These are phyloP conservation scores for Austropuccinia psidii DNA, from an alignment of 1,284 basidiomycete genomes.

Conservation along the genomic window DNA sequence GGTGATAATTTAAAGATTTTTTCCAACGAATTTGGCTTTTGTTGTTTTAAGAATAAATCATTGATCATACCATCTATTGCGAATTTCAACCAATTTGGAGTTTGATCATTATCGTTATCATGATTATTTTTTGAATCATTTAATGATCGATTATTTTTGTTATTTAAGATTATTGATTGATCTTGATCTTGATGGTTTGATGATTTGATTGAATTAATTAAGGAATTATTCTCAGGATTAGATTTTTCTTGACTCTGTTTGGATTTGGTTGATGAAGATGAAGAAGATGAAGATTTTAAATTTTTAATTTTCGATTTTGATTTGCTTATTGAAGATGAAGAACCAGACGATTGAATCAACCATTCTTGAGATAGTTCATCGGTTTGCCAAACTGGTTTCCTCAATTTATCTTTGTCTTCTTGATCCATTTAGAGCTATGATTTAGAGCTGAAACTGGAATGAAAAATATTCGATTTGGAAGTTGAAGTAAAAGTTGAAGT, in stretches of 20 bases:
- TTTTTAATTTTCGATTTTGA: not conserved
- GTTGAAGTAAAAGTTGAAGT: too few relatives aligned
- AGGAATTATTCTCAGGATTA: not conserved
- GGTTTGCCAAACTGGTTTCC: conserved; percentile 30
- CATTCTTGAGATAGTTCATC: conserved; percentile 37
- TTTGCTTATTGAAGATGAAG: not conserved
- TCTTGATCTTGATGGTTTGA: not conserved
- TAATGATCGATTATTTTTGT: not conserved
- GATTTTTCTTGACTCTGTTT: not conserved
- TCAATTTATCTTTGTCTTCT: too few relatives aligned
- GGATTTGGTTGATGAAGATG: not conserved
- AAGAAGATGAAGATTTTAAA: not conserved
- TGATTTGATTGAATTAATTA: not conserved
- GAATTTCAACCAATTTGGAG: conserved; percentile 31
- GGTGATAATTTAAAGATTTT: conserved; percentile 23
- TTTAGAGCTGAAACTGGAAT: too few relatives aligned
- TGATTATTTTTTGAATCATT: too few relatives aligned
- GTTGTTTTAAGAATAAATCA: conserved; percentile 17
- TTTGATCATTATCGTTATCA: too few relatives aligned
- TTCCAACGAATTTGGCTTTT: conserved; percentile 16
- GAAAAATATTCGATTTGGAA: too few relatives aligned
- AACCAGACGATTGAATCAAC: conserved; percentile 9
- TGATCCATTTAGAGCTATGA: too few relatives aligned
- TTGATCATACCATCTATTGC: conserved; percentile 35
- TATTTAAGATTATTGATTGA: not conserved